These are phyloP conservation scores for Murraya koenigii DNA, from an alignment of 345 rosid species.

Conservation along the genomic window DNA sequence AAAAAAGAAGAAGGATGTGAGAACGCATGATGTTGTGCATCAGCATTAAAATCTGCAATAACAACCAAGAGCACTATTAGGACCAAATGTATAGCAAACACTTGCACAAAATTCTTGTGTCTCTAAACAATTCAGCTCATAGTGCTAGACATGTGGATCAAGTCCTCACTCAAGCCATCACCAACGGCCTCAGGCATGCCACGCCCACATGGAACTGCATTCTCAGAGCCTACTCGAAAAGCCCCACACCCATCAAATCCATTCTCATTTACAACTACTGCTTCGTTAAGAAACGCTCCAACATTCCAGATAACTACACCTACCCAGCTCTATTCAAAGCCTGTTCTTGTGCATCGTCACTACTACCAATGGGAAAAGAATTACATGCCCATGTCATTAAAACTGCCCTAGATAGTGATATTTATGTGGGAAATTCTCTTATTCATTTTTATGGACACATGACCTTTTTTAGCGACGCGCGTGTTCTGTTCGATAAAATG, in stretches of 20 bases:
- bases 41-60: background rate
- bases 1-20: background rate
- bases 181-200: slow-evolving; percentile 6
- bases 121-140: background rate
- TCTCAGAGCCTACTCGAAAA: slow-evolving; percentile 21
- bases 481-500: slow-evolving; percentile 17
- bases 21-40: background rate
- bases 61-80: background rate
- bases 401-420: slow-evolving; percentile 12
- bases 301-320: slow-evolving; percentile 17
- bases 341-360: slow-evolving; percentile 10
- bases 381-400: slow-evolving; percentile 18
- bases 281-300: background rate
- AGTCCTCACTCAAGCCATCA: slow-evolving; percentile 24
- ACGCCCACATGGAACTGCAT: slow-evolving; percentile 23
- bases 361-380: slow-evolving; percentile 7
- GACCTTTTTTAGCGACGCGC: background rate
- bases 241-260: slow-evolving; percentile 23
- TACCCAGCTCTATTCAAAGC: slow-evolving; percentile 26
- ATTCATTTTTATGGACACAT: slow-evolving; percentile 10
- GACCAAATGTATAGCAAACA: slow-evolving; percentile 1
- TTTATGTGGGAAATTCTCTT: slow-evolving; percentile 23
- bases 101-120: background rate
- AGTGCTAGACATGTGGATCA: slow-evolving; percentile 12
- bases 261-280: slow-evolving; percentile 17